Evolutionary conservation across 805 yeast species (phyloP), one percentile per base, ranked within the genome.

Genomic region (Ogataea kodamae): DNA sequence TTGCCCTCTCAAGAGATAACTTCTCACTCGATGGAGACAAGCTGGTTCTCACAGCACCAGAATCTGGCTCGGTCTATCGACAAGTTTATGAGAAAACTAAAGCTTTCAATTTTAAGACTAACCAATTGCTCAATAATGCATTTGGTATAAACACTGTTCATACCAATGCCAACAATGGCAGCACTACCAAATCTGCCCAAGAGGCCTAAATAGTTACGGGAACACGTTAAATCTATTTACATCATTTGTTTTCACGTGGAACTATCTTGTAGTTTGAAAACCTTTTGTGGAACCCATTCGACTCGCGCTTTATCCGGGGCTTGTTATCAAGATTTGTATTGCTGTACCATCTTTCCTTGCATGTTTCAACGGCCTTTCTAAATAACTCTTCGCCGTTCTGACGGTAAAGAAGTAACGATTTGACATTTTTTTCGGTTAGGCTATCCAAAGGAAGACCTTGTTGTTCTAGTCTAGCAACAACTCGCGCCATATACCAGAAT

Each of bases 401-500:
- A 39, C 79, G 63, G 33, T 56, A 55, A 34, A 59, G 53, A 6
- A 68, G 56, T 35, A 83, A 60, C 47, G 76, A 73, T 3, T 61
- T 56, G 27, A 78, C 74, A 49, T 84, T 82, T 40, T 65, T 62
- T 41, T 64, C 46, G 8, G 95, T 82, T 20, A 77, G 50, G 6
- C 52, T 43, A 46, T 77, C 79, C 12, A 74, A 37, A 14, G 71
- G 72, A 35, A 72, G 59, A 4, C 72, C 76, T 52, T 80, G 86
- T 30, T 70, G 61, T 60, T 83, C 79, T 33, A 81, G 65, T 46
- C 95, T 71, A n/a, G 95, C 96, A 5, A 83, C 90, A 3, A 76
- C 68, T 57, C 85, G 75, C n/a, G 95, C 96, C 6, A 77, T 70
- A 50, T 76, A 64, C 77, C 94, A 83, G 45, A 77, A 72, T 48